Conservation (phyloP, 352 stramenopile species). For the Phytophthora chlamydospora region DNA sequence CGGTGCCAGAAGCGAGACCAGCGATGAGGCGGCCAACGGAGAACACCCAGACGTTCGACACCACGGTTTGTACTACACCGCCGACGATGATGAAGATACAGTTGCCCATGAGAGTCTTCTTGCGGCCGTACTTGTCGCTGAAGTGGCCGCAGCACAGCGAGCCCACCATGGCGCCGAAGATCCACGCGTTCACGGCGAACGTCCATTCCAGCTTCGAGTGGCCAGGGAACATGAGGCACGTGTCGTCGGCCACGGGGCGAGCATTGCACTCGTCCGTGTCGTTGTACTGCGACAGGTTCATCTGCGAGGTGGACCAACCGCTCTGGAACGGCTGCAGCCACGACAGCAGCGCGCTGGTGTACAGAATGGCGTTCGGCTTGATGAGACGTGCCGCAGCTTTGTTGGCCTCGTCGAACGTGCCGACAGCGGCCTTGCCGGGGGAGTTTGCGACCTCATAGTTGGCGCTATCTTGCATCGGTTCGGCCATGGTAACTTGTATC, state of each 20-base stretch:
- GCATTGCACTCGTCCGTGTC: constrained; percentile 31
- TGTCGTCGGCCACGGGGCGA: constrained; percentile 26
- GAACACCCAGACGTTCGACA: constrained; percentile 29
- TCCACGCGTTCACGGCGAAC: constrained; percentile 30
- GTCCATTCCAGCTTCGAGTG: constrained; percentile 32
- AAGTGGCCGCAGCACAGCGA: constrained; percentile 23
- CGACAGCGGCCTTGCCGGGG: background rate
- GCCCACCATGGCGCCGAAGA: constrained; percentile 26
- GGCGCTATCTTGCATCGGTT: background rate
- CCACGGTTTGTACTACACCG: constrained; percentile 20
- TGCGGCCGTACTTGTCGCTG: constrained; percentile 29
- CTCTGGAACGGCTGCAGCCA: constrained; percentile 37
- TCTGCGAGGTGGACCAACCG: constrained; percentile 37
- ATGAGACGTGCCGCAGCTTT: constrained; percentile 35
- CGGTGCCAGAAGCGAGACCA: constrained; percentile 30
- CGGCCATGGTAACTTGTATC: background rate
- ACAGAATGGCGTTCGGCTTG: constrained; percentile 30
- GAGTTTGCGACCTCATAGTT: constrained; percentile 4
- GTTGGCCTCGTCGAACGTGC: constrained; percentile 33
- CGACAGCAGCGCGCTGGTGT: constrained; percentile 28
- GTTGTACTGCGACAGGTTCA: constrained; percentile 34
- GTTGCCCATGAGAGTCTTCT: constrained; percentile 32
- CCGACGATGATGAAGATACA: constrained; percentile 48
- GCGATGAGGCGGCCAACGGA: constrained; percentile 37
- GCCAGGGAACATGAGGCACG: constrained; percentile 31